phyloP scores from a whole-genome alignment of 2,329 filamentous ascomycete genomes.

The Byssochlamys sp. region DNA sequence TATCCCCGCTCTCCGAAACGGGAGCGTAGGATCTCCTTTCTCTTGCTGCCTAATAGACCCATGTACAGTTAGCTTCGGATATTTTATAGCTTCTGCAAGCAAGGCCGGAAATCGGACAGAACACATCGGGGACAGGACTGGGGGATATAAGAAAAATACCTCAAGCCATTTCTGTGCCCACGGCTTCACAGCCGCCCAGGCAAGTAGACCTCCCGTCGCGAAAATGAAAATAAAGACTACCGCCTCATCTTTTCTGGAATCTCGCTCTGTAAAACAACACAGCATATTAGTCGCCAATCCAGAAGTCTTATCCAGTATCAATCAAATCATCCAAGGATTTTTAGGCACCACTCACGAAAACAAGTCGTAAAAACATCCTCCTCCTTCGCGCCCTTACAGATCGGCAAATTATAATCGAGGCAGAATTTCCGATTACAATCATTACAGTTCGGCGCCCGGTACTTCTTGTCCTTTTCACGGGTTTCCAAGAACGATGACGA shows the following conservation, averaged over 20 bases:
- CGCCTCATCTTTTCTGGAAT: slow-evolving; percentile 57
- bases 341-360: slow-evolving; percentile 41
- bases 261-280: slow-evolving; percentile 41
- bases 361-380: slow-evolving; percentile 58
- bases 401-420: slow-evolving; percentile 51
- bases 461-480: slow-evolving; percentile 21
- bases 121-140: neutral
- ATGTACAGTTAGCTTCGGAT: slow-evolving; percentile 4
- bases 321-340: too few relatives aligned
- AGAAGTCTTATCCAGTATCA: neutral
- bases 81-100: neutral
- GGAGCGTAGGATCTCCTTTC: slow-evolving; percentile 45
- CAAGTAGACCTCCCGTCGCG: slow-evolving; percentile 51
- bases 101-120: too few relatives aligned
- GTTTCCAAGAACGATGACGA: slow-evolving; percentile 8
- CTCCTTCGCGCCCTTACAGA: slow-evolving; percentile 53
- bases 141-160: slow-evolving; percentile 23
- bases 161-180: slow-evolving; percentile 50
- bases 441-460: slow-evolving; percentile 46
- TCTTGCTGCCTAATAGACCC: slow-evolving; percentile 31
- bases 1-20: slow-evolving; percentile 27
- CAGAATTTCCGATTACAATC: slow-evolving; percentile 62
- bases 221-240: slow-evolving; percentile 59
- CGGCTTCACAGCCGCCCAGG: slow-evolving; percentile 52
- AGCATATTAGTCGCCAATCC: slow-evolving; percentile 5